Evolutionary conservation across 176 grass and related monocot genomes (phyloP).

Genomic region (Ensete glaucum): DNA sequence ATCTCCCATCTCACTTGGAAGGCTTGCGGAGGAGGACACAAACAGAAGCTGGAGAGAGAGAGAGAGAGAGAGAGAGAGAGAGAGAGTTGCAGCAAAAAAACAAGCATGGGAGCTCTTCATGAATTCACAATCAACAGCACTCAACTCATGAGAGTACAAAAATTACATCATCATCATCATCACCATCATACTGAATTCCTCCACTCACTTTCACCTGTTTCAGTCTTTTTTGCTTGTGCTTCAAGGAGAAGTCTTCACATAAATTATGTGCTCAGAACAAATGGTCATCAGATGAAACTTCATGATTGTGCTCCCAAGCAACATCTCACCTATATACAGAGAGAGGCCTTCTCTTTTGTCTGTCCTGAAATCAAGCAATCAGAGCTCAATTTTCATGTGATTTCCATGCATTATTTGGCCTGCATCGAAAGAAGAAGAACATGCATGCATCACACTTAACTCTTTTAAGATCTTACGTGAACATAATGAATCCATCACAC

Average conservation of each 20-base stretch:
- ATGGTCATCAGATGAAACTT: not conserved
- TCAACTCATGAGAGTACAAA: not conserved
- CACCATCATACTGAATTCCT: not conserved
- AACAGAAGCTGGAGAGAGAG: too few species aligned
- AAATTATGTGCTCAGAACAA: conserved; percentile 4
- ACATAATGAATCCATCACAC: not conserved
- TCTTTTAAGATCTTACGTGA: not conserved
- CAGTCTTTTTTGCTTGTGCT: not conserved
- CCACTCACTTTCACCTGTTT: not conserved
- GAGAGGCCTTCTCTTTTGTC: conserved; percentile 2
- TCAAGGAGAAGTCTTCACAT: not conserved
- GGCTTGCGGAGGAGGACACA: too few species aligned
- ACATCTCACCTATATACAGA: conserved; percentile 20
- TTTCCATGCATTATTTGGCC: conserved; percentile 10
- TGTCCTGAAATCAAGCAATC: conserved; percentile 19
- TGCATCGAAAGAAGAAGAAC: conserved; percentile 12
- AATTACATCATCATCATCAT: not conserved
- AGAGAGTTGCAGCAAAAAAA: too few species aligned
- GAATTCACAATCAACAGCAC: not conserved
- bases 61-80: too few species aligned
- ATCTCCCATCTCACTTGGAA: too few species aligned
- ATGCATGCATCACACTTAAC: not conserved
- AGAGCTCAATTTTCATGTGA: conserved; percentile 16
- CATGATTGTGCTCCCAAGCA: not conserved
- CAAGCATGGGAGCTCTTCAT: not conserved